Base-by-base conservation (phyloP, 176 grass and related monocot genomes). In the Neostapfia colusana region DNA sequence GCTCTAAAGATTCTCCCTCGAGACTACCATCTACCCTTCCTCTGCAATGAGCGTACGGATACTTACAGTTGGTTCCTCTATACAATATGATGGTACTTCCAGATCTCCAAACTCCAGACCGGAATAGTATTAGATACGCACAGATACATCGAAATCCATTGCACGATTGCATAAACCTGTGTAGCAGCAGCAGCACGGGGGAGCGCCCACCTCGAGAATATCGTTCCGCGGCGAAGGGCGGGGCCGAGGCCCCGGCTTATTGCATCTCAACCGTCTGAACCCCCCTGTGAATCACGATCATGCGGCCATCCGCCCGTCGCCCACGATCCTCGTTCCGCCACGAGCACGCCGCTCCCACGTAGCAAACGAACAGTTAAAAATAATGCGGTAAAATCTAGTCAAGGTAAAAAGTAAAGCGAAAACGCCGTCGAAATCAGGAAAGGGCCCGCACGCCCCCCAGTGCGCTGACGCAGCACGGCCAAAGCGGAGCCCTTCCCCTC, bases 71-170 rank as follows among this genome's bases (percentile, higher is more conserved):
- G 21, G 80, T 65, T 80, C 95, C 91, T 83, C 95, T 93, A 60
- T 98, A 98, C 56, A 98, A 73, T 38, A 94, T 88, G 44, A 94
- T 91, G 73, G 70, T 77, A 80, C 89, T 93, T 77, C 95, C 91
- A 53, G 95, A 91, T 88, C 95, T 86, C 95, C 95, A 97, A 82
- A 40, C 4, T 6, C 0, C 8, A 8, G 8, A 40, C 8, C 8
- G 38, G 8, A 40, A 14, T 50, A 6, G 63, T 20, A 49, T 17
- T 45, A 13, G 5, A 67, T 55, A 31, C 31, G 31, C 31, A 31
- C 31, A 31, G 3, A 31, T 31, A 31, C 31, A 31, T 31, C n/a
- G n/a, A 31, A 31, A 31, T 31, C 31, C 31, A 31, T 1, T 31
- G 31, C 31, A 2, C 1, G 31, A n/a, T 31, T 31, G 31, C 31